Conservation (phyloP, 164 flowering plant genomes). For the Cinnamomum micranthum region DNA sequence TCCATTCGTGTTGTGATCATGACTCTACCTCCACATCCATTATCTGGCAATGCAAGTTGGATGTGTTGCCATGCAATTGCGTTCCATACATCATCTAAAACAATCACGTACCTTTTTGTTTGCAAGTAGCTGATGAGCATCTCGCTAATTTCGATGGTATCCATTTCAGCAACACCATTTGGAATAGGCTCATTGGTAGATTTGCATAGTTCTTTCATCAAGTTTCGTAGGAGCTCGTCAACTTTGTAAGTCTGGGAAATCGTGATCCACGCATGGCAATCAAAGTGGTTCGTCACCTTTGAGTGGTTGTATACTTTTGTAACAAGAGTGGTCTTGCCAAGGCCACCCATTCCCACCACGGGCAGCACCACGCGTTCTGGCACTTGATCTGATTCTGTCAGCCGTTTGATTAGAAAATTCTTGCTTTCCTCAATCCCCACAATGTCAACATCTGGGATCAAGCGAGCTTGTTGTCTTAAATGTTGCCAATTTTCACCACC, state of each 20-base stretch:
- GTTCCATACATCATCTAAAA: slow-evolving; percentile 46
- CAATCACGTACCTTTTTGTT: slow-evolving; percentile 23
- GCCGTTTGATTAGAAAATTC: slow-evolving; percentile 23
- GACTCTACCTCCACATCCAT: slow-evolving; percentile 24
- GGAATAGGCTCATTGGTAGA: neutral
- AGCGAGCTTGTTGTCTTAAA: too few relatives aligned
- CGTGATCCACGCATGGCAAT: slow-evolving; percentile 35
- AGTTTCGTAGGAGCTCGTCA: neutral
- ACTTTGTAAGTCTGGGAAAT: slow-evolving; percentile 21
- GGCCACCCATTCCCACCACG: slow-evolving; percentile 56
- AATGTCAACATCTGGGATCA: slow-evolving; percentile 16
- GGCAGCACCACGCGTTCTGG: slow-evolving; percentile 27
- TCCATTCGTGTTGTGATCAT: slow-evolving; percentile 32
- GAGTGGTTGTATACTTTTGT: slow-evolving; percentile 23
- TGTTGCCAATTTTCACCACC: too few relatives aligned
- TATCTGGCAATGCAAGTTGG: neutral
- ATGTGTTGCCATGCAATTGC: neutral
- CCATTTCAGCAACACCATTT: neutral
- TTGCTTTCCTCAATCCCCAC: slow-evolving; percentile 34
- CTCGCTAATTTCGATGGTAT: neutral
- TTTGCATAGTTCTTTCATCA: neutral
- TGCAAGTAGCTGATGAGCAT: neutral
- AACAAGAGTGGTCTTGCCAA: slow-evolving; percentile 54
- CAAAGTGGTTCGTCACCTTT: slow-evolving; percentile 18
- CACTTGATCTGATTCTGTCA: slow-evolving; percentile 23